Base-by-base conservation (phyloP, 2,329 filamentous ascomycete genomes). In the Epichloe amarillans region DNA sequence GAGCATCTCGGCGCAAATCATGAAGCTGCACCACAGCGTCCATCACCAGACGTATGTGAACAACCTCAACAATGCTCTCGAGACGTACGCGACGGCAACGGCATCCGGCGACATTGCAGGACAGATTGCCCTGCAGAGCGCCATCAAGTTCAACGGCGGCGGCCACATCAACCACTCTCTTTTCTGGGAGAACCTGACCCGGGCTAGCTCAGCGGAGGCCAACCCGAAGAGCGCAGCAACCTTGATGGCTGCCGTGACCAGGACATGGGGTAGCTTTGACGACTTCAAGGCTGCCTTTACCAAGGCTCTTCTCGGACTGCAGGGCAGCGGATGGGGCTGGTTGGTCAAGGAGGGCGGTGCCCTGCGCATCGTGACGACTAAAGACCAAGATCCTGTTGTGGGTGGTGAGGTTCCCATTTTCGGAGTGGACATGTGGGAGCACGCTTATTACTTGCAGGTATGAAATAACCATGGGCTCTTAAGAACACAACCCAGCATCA, bases 91-190 rank as follows among this genome's bases (percentile, higher is more conserved):
- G 48, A 66, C 73, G 4, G 80, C 83, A 15, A 69, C 76, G 3
- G 64, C 72, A 23, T 68, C 74, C 40, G 72, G 73, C 56, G 79
- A 88, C 57, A 74, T 86, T 50, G 70, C 78, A 4, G 69, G 74
- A 4, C 82, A 88, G 58, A 77, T 88, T 51, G 70, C 77, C 17
- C 75, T 88, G n/a, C 82, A 85, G 59, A 71, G 75, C 17, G 78
- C 78, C 54, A 82, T 95, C 71, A 86, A 84, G 61, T 95, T 95
- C 77, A 88, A 95, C 66, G 89, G 85, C 46, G 90, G 90, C 42
- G 90, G 90, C 6, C 89, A 95, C 73, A 84, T 94, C 69, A 96
- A 96, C 72, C 90, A 95, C 74, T 83, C 81, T 0, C 80, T 95
- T 37, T 95, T 95, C 75, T 96, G 89, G 89, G 82, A 86, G 69